These are phyloP conservation scores for Rhizophora mangle DNA, from an alignment of 345 rosid genomes.

Conservation along the genomic window DNA sequence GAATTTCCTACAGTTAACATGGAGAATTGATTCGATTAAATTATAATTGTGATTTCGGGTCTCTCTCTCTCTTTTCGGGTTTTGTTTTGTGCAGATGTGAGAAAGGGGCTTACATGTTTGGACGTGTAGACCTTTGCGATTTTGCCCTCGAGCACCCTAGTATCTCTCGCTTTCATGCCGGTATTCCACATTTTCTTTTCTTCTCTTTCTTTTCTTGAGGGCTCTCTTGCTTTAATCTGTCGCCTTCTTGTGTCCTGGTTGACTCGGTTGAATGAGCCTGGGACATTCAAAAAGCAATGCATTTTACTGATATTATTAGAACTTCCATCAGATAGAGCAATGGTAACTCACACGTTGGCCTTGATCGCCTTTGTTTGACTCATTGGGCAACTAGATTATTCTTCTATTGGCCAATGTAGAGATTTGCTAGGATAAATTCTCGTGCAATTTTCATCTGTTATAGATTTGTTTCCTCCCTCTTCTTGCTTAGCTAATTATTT, in stretches of 20 bases:
- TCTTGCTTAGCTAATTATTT: slow-evolving; percentile 4
- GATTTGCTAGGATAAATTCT: too few species aligned
- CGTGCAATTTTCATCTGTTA: too few species aligned
- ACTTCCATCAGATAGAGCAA: too few species aligned
- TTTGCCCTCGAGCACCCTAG: slow-evolving; percentile 88
- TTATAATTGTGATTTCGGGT: neutral
- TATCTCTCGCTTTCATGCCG: slow-evolving; percentile 91
- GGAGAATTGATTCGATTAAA: too few species aligned
- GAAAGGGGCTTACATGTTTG: slow-evolving; percentile 97
- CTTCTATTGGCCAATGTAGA: too few species aligned
- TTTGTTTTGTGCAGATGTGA: slow-evolving; percentile 41
- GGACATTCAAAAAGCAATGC: neutral
- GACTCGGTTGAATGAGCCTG: neutral
- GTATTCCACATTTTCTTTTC: slow-evolving; percentile 30
- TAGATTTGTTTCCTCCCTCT: too few species aligned
- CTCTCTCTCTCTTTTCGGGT: neutral
- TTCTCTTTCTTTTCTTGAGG: neutral
- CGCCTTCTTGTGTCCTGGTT: neutral
- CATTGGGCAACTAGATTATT: too few species aligned
- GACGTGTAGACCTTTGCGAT: slow-evolving; percentile 81
- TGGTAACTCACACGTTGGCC: too few species aligned
- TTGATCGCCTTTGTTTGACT: too few species aligned
- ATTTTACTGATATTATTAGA: too few species aligned
- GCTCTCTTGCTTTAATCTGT: neutral
- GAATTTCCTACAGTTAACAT: too few species aligned